A percentile compares a stretch with the other conserved stretches of the same genome.
Conservation (phyloP, 495 filamentous ascomycete genomes). For the Penicillium paxilli region DNA sequence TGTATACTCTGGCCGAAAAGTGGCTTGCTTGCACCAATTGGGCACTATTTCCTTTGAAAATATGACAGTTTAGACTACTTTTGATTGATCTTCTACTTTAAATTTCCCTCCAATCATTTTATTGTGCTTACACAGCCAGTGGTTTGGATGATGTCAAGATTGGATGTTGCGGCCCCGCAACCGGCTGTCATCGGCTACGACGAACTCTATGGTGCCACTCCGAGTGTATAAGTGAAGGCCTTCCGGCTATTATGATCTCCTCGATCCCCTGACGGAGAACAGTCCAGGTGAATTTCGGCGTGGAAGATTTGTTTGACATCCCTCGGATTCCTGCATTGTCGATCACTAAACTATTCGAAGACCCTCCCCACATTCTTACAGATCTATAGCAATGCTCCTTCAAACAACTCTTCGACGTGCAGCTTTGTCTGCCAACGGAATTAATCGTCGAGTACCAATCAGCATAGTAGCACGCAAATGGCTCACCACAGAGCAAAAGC, state of each 20-base stretch:
- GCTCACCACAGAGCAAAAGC: conserved; percentile 20
- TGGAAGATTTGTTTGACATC: no score
- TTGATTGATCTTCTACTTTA: no score
- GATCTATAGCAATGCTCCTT: background rate
- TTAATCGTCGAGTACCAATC: background rate
- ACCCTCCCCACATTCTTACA: background rate
- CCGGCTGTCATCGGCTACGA: background rate
- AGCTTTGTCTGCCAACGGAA: background rate
- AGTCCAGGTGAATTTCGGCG: no score
- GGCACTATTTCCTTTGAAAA: no score
- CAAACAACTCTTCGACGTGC: background rate
- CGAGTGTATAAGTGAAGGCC: no score
- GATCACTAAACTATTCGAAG: no score
- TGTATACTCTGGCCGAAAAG: no score
- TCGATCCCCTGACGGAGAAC: no score
- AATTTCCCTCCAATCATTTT: background rate
- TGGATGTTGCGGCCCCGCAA: background rate
- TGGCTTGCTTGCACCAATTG: no score
- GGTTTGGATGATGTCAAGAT: background rate
- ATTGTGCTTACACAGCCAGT: background rate
- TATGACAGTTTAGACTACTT: background rate
- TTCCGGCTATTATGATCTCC: no score
- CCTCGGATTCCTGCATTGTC: no score
- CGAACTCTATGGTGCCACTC: no score
- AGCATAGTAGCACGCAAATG: background rate